Evolutionary conservation across 805 yeast species (phyloP).

Genomic region (Suhomyces vadensis): DNA sequence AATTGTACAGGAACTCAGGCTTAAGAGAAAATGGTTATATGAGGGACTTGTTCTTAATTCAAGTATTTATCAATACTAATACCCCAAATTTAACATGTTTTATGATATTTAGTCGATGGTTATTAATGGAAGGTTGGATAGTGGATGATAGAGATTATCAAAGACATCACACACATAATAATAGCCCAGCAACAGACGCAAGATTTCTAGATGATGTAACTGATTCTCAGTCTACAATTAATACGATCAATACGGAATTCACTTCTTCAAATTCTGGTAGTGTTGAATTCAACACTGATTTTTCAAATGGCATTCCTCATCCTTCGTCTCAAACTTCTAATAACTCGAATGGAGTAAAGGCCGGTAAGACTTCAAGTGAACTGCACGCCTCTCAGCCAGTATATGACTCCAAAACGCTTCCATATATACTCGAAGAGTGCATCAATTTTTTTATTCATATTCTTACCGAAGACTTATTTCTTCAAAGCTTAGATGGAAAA

Average conservation of each 20-base stretch:
- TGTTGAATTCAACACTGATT: not conserved
- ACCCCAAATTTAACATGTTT: constrained; percentile 58
- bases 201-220: not conserved
- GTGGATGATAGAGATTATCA: constrained; percentile 38
- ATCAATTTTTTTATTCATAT: constrained; percentile 65
- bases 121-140: constrained; percentile 42
- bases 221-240: not conserved
- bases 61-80: constrained; percentile 53
- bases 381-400: too few species aligned
- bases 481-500: constrained; percentile 50
- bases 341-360: not conserved
- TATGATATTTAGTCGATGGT: constrained; percentile 71
- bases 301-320: not conserved
- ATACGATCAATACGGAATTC: not conserved
- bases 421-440: constrained; percentile 78
- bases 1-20: constrained; percentile 74
- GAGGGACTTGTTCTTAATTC: constrained; percentile 75
- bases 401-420: constrained; percentile 50
- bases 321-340: not conserved
- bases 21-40: constrained; percentile 80
- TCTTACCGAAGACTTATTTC: constrained; percentile 64
- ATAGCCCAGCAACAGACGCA: not conserved
- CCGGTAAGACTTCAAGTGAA: not conserved
- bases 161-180: constrained; percentile 11
- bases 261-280: not conserved